Evolutionary conservation across 345 rosid species (phyloP).

Genomic region (Xanthoceras sorbifolium): DNA sequence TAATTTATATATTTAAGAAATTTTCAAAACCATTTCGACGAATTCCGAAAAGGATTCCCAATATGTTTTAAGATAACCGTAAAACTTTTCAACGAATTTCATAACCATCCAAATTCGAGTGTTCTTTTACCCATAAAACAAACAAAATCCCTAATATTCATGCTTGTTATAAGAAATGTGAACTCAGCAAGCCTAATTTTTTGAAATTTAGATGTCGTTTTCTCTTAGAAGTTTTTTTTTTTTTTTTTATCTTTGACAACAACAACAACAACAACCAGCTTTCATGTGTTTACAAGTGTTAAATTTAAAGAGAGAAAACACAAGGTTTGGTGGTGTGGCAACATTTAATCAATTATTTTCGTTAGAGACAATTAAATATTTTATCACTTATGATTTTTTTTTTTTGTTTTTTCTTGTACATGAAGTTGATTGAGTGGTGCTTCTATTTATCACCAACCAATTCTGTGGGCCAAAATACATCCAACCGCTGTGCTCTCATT

Average conservation of each 20-base stretch:
- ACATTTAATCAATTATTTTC: not conserved
- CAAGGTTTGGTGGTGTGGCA: not conserved
- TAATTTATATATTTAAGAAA: too few relatives aligned
- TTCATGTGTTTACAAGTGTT: not conserved
- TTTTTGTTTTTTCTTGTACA: not conserved
- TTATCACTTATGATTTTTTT: not conserved
- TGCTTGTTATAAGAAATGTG: too few relatives aligned
- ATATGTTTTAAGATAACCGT: too few relatives aligned
- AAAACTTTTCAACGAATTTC: too few relatives aligned
- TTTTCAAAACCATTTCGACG: too few relatives aligned
- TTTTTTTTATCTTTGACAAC: not conserved
- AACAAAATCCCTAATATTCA: too few relatives aligned
- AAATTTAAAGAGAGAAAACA: not conserved
- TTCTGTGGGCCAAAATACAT: not conserved
- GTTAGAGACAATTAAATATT: not conserved
- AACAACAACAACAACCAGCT: not conserved
- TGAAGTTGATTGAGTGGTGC: not conserved
- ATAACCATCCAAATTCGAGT: too few relatives aligned
- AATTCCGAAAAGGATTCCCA: too few relatives aligned
- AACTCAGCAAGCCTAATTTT: not conserved
- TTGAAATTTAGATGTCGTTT: not conserved
- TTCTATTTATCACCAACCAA: not conserved
- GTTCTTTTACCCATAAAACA: too few relatives aligned
- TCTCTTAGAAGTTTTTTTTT: not conserved
- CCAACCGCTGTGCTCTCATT: too few relatives aligned